phyloP scores from a whole-genome alignment of 2,329 filamentous ascomycete species.

The Alternaria sp. region DNA sequence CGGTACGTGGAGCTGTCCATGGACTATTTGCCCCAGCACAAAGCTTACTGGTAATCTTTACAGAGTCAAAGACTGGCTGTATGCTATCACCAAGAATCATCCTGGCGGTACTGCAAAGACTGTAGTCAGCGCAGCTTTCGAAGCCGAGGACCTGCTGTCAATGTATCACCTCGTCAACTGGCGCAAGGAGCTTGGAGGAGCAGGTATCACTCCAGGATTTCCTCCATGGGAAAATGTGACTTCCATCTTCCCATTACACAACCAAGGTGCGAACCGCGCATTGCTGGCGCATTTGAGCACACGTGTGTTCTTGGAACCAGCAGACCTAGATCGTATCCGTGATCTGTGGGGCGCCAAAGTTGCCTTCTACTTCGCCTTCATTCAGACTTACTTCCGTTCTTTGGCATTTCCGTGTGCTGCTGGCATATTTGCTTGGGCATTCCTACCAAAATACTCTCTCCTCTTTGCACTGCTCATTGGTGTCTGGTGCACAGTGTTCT shows the following conservation, averaged over 20 bases:
- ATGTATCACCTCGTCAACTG: conserved; percentile 81
- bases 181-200: conserved; percentile 77
- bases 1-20: conserved; percentile 25
- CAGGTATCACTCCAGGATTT: conserved; percentile 74
- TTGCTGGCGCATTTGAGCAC: conserved; percentile 80
- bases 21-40: neutral
- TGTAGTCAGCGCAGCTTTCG: conserved; percentile 70
- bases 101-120: conserved; percentile 57
- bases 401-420: conserved; percentile 42
- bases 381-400: conserved; percentile 46
- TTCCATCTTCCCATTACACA: conserved; percentile 81
- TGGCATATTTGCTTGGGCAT: conserved; percentile 42
- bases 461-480: conserved; percentile 43
- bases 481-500: conserved; percentile 46
- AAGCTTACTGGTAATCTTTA: neutral
- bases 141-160: conserved; percentile 80
- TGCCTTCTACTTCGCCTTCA: conserved; percentile 49
- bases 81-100: conserved; percentile 74
- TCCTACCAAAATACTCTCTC: conserved; percentile 44
- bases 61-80: conserved; percentile 85
- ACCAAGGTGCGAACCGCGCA: conserved; percentile 76
- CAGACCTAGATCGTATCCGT: conserved; percentile 77
- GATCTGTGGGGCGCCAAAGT: conserved; percentile 78
- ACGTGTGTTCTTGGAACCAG: conserved; percentile 72
- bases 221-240: conserved; percentile 78